phyloP scores from a whole-genome alignment of 768 basidiomycete genomes.

The Sporobolomyces roseus region DNA sequence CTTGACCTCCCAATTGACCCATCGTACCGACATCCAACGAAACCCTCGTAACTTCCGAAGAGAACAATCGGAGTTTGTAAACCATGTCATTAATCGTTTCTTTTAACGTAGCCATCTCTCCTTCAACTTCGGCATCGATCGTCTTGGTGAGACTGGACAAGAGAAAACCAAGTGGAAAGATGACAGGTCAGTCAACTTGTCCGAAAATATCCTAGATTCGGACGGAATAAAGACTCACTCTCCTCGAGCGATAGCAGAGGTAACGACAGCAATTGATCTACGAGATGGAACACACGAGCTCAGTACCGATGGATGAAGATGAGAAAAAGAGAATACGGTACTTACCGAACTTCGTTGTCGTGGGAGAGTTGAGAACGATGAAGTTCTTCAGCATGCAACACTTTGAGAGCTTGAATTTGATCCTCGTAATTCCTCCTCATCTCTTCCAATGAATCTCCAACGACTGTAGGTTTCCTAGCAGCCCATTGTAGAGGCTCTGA shows the following conservation, averaged over 20 bases:
- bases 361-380: conserved; percentile 34
- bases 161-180: no score
- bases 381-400: conserved; percentile 36
- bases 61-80: conserved; percentile 76
- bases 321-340: not conserved
- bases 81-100: conserved; percentile 56
- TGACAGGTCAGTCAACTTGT: no score
- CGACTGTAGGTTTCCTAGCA: conserved; percentile 17
- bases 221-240: conserved; percentile 18
- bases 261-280: conserved; percentile 45
- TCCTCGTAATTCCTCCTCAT: conserved; percentile 29
- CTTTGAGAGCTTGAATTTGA: conserved; percentile 36
- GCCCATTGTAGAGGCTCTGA: not conserved
- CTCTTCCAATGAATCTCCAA: conserved; percentile 27
- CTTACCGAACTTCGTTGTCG: conserved; percentile 42
- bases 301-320: not conserved
- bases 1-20: conserved; percentile 62
- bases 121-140: conserved; percentile 54
- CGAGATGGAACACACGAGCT: not conserved
- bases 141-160: conserved; percentile 53
- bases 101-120: conserved; percentile 54
- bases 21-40: conserved; percentile 53
- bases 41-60: conserved; percentile 73
- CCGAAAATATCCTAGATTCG: no score
- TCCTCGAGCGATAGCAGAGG: conserved; percentile 42